Evolutionary conservation across 495 filamentous ascomycete genomes (phyloP).

Genomic region (Neurospora sp.): DNA sequence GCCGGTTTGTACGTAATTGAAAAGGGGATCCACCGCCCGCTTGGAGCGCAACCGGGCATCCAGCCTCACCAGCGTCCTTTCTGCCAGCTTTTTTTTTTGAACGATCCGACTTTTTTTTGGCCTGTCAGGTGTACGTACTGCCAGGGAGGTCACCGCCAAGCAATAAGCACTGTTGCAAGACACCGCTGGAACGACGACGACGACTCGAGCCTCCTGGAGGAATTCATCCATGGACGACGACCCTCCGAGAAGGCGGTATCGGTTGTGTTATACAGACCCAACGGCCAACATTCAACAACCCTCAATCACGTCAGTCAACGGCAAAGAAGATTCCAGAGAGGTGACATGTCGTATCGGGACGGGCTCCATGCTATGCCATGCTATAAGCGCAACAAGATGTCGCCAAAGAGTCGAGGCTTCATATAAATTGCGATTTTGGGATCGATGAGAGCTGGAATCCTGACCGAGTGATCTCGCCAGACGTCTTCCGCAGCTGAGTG

Average conservation of each 20-base stretch:
- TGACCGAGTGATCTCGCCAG: not conserved
- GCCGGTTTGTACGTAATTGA: constrained; percentile 27
- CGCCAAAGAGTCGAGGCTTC: not conserved
- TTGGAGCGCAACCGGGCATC: not conserved
- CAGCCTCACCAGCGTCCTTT: not conserved
- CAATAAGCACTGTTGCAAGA: not conserved
- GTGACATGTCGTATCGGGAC: not conserved
- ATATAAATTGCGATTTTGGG: not conserved
- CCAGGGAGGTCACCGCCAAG: not conserved
- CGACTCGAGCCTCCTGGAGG: not conserved
- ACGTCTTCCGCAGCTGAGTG: not conserved
- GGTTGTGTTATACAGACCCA: not conserved
- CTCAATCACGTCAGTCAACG: not conserved
- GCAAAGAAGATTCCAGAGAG: not conserved
- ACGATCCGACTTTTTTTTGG: not conserved
- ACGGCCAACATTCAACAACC: not conserved
- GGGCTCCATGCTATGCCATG: not conserved
- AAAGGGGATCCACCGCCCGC: constrained; percentile 7
- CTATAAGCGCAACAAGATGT: not conserved
- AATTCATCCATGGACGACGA: not conserved
- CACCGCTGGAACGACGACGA: not conserved
- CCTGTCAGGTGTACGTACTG: not conserved
- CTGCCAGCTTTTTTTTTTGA: not conserved
- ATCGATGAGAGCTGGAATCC: not conserved
- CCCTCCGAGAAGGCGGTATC: not conserved